Evolutionary conservation across 345 rosid species (phyloP).

Genomic region (Euphorbia peplus): DNA sequence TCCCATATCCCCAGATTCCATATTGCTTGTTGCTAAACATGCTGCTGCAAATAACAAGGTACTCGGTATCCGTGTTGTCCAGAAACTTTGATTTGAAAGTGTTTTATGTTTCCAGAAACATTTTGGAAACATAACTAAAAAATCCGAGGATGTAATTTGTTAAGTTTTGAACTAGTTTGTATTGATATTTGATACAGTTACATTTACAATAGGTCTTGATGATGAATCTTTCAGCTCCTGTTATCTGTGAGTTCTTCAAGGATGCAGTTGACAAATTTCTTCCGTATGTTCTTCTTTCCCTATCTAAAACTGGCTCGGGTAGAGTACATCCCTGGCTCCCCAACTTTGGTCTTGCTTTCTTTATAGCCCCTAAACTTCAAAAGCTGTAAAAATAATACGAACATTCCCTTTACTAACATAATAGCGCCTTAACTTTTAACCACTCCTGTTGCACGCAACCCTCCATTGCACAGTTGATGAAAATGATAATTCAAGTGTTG

Average conservation of each 20-base stretch:
- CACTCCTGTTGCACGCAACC: too few species aligned
- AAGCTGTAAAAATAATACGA: too few species aligned
- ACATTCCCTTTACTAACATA: too few species aligned
- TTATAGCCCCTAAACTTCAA: too few species aligned
- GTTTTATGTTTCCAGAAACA: too few species aligned
- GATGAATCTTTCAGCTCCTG: slow-evolving; percentile 97
- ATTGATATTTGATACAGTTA: slow-evolving; percentile 7
- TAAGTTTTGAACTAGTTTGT: neutral
- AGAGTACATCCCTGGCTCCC: too few species aligned
- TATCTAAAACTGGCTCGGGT: neutral
- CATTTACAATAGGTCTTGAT: slow-evolving; percentile 50
- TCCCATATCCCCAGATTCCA: slow-evolving; percentile 91
- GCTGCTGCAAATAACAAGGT: slow-evolving; percentile 94
- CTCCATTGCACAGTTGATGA: too few species aligned
- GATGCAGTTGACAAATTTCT: slow-evolving; percentile 66
- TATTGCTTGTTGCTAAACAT: slow-evolving; percentile 82
- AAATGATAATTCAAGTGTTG: too few species aligned
- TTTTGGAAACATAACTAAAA: too few species aligned
- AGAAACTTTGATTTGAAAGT: neutral
- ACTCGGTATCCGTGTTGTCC: neutral
- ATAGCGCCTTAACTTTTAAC: too few species aligned
- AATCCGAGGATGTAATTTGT: neutral
- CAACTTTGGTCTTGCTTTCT: too few species aligned
- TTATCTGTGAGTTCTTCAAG: slow-evolving; percentile 96
- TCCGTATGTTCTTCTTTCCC: slow-evolving; percentile 48